Percentiles rank a stretch among this genome's conserved stretches.
These are phyloP conservation scores for Eimeria maxima DNA, from an alignment of 169 alveolate genomes.

Conservation along the genomic window DNA sequence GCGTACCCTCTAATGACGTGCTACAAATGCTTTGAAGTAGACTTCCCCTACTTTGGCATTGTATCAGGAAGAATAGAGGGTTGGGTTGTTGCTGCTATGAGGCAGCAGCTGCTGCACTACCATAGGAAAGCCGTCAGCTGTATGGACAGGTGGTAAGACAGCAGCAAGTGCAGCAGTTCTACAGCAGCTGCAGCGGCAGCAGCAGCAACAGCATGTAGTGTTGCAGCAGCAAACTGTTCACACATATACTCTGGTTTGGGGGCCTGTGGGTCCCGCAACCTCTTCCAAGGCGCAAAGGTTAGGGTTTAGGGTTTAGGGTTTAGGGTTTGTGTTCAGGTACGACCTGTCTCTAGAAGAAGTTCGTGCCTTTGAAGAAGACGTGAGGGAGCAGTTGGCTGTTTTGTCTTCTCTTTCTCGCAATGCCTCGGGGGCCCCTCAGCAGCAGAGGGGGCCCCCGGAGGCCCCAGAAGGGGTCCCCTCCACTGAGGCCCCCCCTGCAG, in stretches of 20 bases:
- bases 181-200: neutral
- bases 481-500: neutral
- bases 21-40: slow-evolving; percentile 87
- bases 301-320: neutral
- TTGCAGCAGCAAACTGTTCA: neutral
- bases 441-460: neutral
- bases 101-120: slow-evolving; percentile 87
- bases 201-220: neutral
- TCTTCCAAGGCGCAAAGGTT: too few species aligned
- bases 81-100: slow-evolving; percentile 85
- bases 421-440: slow-evolving; percentile 31
- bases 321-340: slow-evolving; percentile 83
- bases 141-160: slow-evolving; percentile 78
- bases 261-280: too few species aligned
- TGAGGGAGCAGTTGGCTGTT: slow-evolving; percentile 84
- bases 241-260: neutral
- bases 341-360: slow-evolving; percentile 86
- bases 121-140: slow-evolving; percentile 87
- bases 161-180: neutral
- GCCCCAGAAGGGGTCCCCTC: neutral
- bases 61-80: slow-evolving; percentile 88
- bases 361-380: slow-evolving; percentile 86
- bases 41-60: slow-evolving; percentile 91
- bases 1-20: slow-evolving; percentile 85
- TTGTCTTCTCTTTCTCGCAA: slow-evolving; percentile 34